These are phyloP conservation scores for Paspalum notatum DNA, from an alignment of 176 grass and related monocot genomes.

Conservation along the genomic window DNA sequence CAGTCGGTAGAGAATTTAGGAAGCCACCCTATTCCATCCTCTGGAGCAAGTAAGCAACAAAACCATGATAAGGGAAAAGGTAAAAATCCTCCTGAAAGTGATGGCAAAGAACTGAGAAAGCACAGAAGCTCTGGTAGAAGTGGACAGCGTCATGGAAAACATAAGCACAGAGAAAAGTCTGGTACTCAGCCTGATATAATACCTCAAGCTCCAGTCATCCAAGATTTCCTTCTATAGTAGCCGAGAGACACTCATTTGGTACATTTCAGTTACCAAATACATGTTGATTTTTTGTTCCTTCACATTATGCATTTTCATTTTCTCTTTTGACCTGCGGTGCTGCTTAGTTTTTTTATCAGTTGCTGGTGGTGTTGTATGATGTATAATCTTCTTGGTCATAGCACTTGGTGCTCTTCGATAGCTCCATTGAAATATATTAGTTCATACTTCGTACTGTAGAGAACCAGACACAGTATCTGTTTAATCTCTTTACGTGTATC, in stretches of 20 bases:
- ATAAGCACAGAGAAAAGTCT: slow-evolving; percentile 67
- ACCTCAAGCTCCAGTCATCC: slow-evolving; percentile 67
- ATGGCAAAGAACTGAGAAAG: slow-evolving; percentile 48
- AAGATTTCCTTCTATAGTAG: slow-evolving; percentile 91
- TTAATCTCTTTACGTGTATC: neutral
- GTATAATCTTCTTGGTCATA: slow-evolving; percentile 21
- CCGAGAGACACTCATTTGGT: slow-evolving; percentile 34
- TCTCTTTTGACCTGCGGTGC: neutral
- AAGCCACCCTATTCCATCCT: slow-evolving; percentile 48
- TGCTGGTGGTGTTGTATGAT: slow-evolving; percentile 19
- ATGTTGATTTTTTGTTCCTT: slow-evolving; percentile 38
- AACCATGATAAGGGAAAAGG: slow-evolving; percentile 54
- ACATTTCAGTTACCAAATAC: slow-evolving; percentile 25
- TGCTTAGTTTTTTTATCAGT: slow-evolving; percentile 43
- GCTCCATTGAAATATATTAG: neutral
- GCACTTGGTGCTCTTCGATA: slow-evolving; percentile 7
- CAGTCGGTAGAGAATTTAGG: slow-evolving; percentile 35
- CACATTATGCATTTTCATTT: slow-evolving; percentile 21
- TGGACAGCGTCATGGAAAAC: slow-evolving; percentile 54
- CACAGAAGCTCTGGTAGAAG: slow-evolving; percentile 52
- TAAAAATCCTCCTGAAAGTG: slow-evolving; percentile 53
- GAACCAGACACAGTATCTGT: neutral
- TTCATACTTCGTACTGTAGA: slow-evolving; percentile 33
- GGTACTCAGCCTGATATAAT: slow-evolving; percentile 34
- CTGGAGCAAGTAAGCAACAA: slow-evolving; percentile 50